Percentiles rank a stretch among this genome's conserved stretches.
These are phyloP conservation scores for Glycine latifolia DNA, from an alignment of 306 rosid species.

Conservation along the genomic window DNA sequence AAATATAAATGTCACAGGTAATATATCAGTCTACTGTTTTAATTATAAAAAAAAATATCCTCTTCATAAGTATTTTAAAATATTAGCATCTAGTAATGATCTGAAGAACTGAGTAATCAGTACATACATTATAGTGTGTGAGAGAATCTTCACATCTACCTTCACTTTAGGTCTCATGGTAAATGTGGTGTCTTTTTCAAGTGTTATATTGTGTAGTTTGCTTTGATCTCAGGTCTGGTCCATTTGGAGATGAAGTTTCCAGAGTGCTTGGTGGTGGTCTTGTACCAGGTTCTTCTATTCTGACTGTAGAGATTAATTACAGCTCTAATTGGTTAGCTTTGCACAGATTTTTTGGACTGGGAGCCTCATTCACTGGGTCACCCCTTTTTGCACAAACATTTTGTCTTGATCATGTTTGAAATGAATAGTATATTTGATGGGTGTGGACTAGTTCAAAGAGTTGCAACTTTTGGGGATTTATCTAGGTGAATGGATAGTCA, in stretches of 20 bases:
- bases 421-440: neutral
- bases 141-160: neutral
- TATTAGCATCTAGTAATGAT: neutral
- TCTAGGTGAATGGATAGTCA: constrained; percentile 12
- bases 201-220: constrained; percentile 35
- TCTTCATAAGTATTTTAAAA: neutral
- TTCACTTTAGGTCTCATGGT: constrained; percentile 1
- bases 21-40: too few species aligned
- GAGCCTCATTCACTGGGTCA: neutral
- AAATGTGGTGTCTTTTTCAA: constrained; percentile 20
- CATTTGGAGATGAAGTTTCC: constrained; percentile 78
- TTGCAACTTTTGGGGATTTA: constrained; percentile 29
- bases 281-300: constrained; percentile 73
- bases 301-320: constrained; percentile 27
- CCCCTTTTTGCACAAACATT: neutral
- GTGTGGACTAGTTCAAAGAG: constrained; percentile 12
- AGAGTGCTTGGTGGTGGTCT: constrained; percentile 97
- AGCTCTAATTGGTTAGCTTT: neutral
- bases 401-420: neutral
- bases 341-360: neutral
- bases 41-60: neutral
- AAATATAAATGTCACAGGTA: too few species aligned
- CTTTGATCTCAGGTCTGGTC: constrained; percentile 67
- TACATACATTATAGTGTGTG: constrained; percentile 3
- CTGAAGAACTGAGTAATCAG: neutral